These are phyloP conservation scores for Phytophthora hibernalis DNA, from an alignment of 352 stramenopile species.

Conservation along the genomic window DNA sequence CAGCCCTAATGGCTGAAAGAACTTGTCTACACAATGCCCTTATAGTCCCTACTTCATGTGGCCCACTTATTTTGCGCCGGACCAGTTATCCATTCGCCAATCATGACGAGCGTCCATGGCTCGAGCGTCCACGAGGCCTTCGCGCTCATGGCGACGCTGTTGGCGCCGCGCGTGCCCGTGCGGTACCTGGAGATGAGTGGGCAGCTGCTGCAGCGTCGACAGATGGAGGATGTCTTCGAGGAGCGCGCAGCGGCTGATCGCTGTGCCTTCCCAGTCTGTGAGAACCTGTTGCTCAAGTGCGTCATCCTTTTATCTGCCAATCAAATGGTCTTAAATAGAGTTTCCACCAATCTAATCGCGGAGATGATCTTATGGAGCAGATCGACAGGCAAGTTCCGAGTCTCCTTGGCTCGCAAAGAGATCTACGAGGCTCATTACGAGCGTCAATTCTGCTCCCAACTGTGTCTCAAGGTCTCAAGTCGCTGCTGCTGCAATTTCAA, in stretches of 20 bases:
- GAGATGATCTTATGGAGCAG: slow-evolving; percentile 27
- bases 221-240: slow-evolving; percentile 86
- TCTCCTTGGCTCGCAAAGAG: slow-evolving; percentile 75
- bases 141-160: slow-evolving; percentile 80
- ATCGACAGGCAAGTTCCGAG: slow-evolving; percentile 68
- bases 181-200: slow-evolving; percentile 74
- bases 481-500: slow-evolving; percentile 4
- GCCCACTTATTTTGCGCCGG: not conserved
- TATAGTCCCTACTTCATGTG: not conserved
- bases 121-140: slow-evolving; percentile 84
- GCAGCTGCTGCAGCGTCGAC: slow-evolving; percentile 74
- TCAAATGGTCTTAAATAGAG: slow-evolving; percentile 1
- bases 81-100: slow-evolving; percentile 1
- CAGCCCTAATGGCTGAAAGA: no score
- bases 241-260: slow-evolving; percentile 73
- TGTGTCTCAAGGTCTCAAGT: slow-evolving; percentile 63
- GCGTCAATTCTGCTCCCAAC: slow-evolving; percentile 82
- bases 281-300: slow-evolving; percentile 57
- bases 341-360: slow-evolving; percentile 20
- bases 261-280: slow-evolving; percentile 79
- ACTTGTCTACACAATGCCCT: not conserved
- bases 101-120: slow-evolving; percentile 42
- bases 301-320: slow-evolving; percentile 29
- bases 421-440: slow-evolving; percentile 86
- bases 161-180: slow-evolving; percentile 66